These are phyloP conservation scores for Vitis amurensis DNA, from an alignment of 164 flowering plant species.

Conservation along the genomic window DNA sequence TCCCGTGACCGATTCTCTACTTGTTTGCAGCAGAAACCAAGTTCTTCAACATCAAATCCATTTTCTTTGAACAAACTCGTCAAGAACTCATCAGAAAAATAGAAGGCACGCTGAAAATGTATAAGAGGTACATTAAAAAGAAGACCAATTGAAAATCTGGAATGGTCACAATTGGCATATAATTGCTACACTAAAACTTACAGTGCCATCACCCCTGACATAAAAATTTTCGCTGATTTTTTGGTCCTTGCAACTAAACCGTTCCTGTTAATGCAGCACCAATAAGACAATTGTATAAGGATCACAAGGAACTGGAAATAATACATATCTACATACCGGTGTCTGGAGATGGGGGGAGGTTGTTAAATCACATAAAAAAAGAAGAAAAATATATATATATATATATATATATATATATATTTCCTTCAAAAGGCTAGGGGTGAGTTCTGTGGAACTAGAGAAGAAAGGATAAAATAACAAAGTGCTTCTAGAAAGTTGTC, in stretches of 20 bases:
- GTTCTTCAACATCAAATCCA: slow-evolving; percentile 68
- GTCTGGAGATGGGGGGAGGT: too few species aligned
- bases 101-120: slow-evolving; percentile 81
- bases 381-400: too few species aligned
- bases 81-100: slow-evolving; percentile 88
- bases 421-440: too few species aligned
- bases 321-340: too few species aligned
- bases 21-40: slow-evolving; percentile 83
- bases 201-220: slow-evolving; percentile 99
- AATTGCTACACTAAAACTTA: slow-evolving; percentile 39
- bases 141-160: not conserved
- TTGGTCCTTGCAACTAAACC: slow-evolving; percentile 81
- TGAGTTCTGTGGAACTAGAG: too few species aligned
- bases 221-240: slow-evolving; percentile 90
- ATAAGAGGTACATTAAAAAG: not conserved
- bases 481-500: too few species aligned
- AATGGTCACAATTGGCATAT: not conserved
- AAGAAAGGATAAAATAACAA: too few species aligned
- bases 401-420: too few species aligned
- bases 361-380: too few species aligned
- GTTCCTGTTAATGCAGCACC: slow-evolving; percentile 51
- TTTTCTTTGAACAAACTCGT: slow-evolving; percentile 57
- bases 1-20: slow-evolving; percentile 90
- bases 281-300: not conserved
- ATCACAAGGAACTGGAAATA: too few species aligned